Percentiles rank a stretch among this genome's conserved stretches.
Conservation (phyloP, 192 early-diverging fungal species). For the Coemansia sp. region DNA sequence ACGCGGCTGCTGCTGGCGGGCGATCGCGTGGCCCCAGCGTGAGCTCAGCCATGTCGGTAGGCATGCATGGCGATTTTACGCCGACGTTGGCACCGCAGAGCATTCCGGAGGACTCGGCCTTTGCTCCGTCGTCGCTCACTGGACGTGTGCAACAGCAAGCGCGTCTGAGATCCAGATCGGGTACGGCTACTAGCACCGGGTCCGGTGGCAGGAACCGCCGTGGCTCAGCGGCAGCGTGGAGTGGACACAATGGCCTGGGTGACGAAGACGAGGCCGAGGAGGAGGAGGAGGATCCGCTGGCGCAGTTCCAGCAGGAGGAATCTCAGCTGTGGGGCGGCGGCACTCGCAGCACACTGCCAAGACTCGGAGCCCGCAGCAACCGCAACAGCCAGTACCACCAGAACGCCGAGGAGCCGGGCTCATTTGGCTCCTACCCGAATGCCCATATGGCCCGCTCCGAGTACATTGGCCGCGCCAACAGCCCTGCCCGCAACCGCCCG, state of each 20-base stretch:
- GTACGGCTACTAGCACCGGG: slow-evolving; percentile 34
- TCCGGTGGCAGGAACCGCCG: slow-evolving; percentile 11
- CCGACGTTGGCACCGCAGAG: slow-evolving; percentile 38
- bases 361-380: slow-evolving; percentile 28
- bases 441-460: slow-evolving; percentile 39
- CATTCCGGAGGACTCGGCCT: slow-evolving; percentile 8
- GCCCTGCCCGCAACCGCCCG: background rate
- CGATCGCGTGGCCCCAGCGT: slow-evolving; percentile 46
- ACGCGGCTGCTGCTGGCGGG: slow-evolving; percentile 5
- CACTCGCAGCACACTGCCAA: slow-evolving; percentile 40
- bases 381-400: background rate
- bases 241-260: slow-evolving; percentile 3
- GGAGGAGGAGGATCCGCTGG: slow-evolving; percentile 40
- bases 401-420: background rate
- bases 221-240: background rate
- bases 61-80: slow-evolving; percentile 36
- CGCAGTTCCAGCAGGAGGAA: slow-evolving; percentile 52
- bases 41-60: slow-evolving; percentile 26
- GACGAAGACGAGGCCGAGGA: background rate
- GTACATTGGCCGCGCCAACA: slow-evolving; percentile 24
- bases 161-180: slow-evolving; percentile 23
- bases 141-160: slow-evolving; percentile 3
- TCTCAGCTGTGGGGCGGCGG: slow-evolving; percentile 51
- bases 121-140: slow-evolving; percentile 7
- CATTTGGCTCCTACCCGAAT: background rate